Evolutionary conservation across 345 rosid genomes (phyloP), one percentile per base, ranked within the genome.

Genomic region (Sisymbrium altissimum): DNA sequence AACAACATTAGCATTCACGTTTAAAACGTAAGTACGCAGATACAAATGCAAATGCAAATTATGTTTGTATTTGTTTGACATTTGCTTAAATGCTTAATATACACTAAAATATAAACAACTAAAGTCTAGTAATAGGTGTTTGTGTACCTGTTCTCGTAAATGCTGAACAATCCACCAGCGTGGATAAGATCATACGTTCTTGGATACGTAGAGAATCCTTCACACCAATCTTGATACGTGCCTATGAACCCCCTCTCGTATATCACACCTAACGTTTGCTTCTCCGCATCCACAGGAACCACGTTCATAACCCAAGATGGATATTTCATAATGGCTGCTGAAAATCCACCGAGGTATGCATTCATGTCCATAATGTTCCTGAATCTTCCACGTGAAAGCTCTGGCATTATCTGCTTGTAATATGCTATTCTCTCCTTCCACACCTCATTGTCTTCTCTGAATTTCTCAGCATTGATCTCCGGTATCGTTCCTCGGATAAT

Each of bases 361-460:
- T 91, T 95, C 97, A 95, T 95, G 86, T 95, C 99, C 93, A 95
- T 82, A 45, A 91, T 84, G 80, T 95, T 95, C 62, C 97, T 84
- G 49, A 80, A 95, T 39, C 97, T 79, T 68, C 97, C 97, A 11
- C 71, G 74, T 14, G 86, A 8, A 39, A 95, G 65, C 18, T 85
- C 86, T 32, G 73, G 79, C 9, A 88, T 71, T 17, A 88, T 82
- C 38, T 76, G 81, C 76, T 83, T 85, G 82, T 95, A 95, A 66
- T 85, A 84, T 8, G 63, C 66, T 64, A 89, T 70, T 71, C 93
- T 88, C 21, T 83, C 86, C 77, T 86, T 84, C 99, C 97, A 95
- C 32, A 81, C 43, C 32, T 92, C 86, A 57, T 83, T 89, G 73
- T 95, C 97, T 66, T 86, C 86, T 59, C 46, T 78, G 76, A 82